Percentiles rank a stretch among this genome's conserved stretches.
These are phyloP conservation scores for Phaseolus lunatus DNA, from an alignment of 306 rosid species.

Conservation along the genomic window DNA sequence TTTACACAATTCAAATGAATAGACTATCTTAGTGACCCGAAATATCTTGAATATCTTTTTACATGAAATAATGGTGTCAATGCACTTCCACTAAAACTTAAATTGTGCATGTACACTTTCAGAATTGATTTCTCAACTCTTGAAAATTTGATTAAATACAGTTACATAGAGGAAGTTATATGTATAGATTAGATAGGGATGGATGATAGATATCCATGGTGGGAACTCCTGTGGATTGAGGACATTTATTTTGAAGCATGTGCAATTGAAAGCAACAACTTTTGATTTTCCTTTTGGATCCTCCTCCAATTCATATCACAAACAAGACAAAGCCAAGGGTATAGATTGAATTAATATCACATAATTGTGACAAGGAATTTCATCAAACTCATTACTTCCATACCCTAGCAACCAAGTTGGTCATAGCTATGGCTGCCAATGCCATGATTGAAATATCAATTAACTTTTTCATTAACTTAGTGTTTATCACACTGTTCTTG, in stretches of 20 bases:
- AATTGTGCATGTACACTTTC: conserved; percentile 3
- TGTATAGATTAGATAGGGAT: conserved; percentile 21
- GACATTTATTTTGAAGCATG: conserved; percentile 39
- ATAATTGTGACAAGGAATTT: conserved; percentile 49
- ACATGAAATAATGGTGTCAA: no score
- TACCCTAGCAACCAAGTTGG: conserved; percentile 17
- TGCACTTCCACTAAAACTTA: neutral
- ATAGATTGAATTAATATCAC: conserved; percentile 7
- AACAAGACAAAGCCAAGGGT: conserved; percentile 35
- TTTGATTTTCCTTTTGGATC: conserved; percentile 38
- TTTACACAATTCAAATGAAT: no score
- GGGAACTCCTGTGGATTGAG: neutral
- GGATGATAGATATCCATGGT: neutral
- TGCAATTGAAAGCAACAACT: conserved; percentile 48
- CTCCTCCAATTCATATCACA: conserved; percentile 39
- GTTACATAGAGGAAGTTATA: conserved; percentile 1
- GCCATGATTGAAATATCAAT: neutral
- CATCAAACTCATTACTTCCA: conserved; percentile 46
- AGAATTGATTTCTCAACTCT: conserved; percentile 22
- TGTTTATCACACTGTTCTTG: neutral
- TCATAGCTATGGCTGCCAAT: neutral
- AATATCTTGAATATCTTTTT: no score
- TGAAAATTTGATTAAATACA: neutral
- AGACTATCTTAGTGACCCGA: no score
- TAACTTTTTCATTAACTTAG: neutral